Conservation (phyloP, 768 basidiomycete genomes). For the Kondoa subrosea region DNA sequence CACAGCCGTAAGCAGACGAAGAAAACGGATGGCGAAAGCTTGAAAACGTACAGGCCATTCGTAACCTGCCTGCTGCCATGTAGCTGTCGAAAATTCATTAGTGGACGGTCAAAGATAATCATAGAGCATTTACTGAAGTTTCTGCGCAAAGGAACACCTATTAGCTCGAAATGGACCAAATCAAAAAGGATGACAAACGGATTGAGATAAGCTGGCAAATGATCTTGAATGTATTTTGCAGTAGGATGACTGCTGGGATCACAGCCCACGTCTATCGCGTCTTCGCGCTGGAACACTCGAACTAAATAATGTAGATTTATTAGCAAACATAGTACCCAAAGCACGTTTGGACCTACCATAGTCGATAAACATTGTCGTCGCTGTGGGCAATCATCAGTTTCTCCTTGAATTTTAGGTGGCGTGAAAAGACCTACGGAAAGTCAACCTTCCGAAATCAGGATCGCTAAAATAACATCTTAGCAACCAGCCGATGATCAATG, state of each 20-base stretch:
- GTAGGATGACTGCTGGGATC: slow-evolving; percentile 66
- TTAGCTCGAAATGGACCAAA: too few species aligned
- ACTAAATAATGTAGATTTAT: background rate
- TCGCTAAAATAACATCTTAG: too few species aligned
- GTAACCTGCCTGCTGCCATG: slow-evolving; percentile 21
- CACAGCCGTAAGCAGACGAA: background rate
- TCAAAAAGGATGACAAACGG: too few species aligned
- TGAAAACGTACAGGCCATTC: background rate
- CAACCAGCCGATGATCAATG: too few species aligned
- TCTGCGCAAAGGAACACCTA: too few species aligned
- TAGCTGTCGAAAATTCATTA: slow-evolving; percentile 31
- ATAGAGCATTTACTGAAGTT: too few species aligned
- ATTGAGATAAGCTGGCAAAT: too few species aligned
- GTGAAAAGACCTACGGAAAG: slow-evolving; percentile 42
- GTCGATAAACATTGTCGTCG: background rate
- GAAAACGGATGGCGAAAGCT: background rate
- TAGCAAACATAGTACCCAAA: too few species aligned
- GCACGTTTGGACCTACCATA: background rate
- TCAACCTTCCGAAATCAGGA: slow-evolving; percentile 51
- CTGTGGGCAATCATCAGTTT: background rate
- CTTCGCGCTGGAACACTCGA: background rate
- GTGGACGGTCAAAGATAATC: slow-evolving; percentile 29
- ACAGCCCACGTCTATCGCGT: slow-evolving; percentile 43
- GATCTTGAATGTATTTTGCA: slow-evolving; percentile 42
- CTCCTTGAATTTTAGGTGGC: background rate